Conservation (phyloP, 345 rosid genomes). For the Arabis alpina region DNA sequence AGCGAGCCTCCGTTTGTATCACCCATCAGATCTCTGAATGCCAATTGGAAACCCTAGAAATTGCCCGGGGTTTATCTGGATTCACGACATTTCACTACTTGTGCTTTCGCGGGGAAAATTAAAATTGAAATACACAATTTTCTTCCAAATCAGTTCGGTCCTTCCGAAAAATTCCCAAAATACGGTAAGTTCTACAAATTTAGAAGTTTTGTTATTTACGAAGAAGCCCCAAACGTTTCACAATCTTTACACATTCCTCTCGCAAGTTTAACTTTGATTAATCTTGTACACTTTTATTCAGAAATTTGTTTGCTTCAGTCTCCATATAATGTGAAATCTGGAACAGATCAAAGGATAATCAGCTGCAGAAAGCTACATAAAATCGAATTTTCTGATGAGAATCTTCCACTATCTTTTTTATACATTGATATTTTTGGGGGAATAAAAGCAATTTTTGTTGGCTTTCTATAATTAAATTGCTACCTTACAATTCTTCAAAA, state of each 20-base stretch:
- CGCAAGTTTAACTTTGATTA: not conserved
- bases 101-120: slow-evolving; percentile 34
- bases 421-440: not conserved
- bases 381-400: not conserved
- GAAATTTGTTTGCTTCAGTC: not conserved
- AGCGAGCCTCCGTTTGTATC: slow-evolving; percentile 29
- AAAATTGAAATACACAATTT: not conserved
- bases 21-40: slow-evolving; percentile 27
- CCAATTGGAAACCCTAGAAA: slow-evolving; percentile 37
- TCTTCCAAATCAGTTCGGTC: not conserved
- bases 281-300: too few relatives aligned
- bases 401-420: not conserved
- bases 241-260: not conserved
- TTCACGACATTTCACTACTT: slow-evolving; percentile 2
- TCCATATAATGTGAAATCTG: not conserved
- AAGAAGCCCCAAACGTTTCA: not conserved
- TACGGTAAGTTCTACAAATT: not conserved
- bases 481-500: not conserved
- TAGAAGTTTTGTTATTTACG: too few relatives aligned
- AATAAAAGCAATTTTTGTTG: not conserved
- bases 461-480: not conserved
- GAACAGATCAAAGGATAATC: not conserved
- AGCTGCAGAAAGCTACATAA: not conserved
- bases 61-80: slow-evolving; percentile 26
- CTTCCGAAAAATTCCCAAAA: not conserved